These are phyloP conservation scores for Inga laurina DNA, from an alignment of 306 rosid genomes.

Conservation along the genomic window DNA sequence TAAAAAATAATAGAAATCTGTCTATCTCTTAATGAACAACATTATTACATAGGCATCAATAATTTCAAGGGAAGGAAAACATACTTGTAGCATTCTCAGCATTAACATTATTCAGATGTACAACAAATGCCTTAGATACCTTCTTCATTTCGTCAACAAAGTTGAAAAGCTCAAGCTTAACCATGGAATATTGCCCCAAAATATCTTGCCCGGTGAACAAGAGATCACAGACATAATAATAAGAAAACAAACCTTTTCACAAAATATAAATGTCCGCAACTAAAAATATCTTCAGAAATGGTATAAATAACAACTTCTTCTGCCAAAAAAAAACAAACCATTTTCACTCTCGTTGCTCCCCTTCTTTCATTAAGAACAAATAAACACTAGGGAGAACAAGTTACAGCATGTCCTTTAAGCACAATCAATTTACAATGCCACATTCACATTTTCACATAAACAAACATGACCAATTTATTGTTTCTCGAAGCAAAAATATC, in stretches of 20 bases:
- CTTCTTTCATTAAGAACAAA: background rate
- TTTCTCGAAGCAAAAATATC: no score
- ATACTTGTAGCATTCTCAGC: slow-evolving; percentile 76
- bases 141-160: slow-evolving; percentile 88
- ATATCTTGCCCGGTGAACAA: slow-evolving; percentile 68
- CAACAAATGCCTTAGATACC: slow-evolving; percentile 81
- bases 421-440: background rate
- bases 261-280: background rate
- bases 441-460: background rate
- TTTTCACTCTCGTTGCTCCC: background rate
- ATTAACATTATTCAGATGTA: slow-evolving; percentile 78
- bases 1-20: background rate
- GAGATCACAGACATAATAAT: background rate
- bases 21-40: background rate
- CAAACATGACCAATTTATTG: background rate
- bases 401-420: background rate
- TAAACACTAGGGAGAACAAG: background rate
- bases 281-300: background rate
- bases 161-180: slow-evolving; percentile 89
- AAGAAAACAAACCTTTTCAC: background rate
- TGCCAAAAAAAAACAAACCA: no score
- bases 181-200: slow-evolving; percentile 89
- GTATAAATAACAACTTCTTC: background rate
- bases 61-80: slow-evolving; percentile 4
- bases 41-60: background rate